Base-by-base conservation (phyloP, 1,139 yeast genomes). In the Yamadazyma atmosphaerica region DNA sequence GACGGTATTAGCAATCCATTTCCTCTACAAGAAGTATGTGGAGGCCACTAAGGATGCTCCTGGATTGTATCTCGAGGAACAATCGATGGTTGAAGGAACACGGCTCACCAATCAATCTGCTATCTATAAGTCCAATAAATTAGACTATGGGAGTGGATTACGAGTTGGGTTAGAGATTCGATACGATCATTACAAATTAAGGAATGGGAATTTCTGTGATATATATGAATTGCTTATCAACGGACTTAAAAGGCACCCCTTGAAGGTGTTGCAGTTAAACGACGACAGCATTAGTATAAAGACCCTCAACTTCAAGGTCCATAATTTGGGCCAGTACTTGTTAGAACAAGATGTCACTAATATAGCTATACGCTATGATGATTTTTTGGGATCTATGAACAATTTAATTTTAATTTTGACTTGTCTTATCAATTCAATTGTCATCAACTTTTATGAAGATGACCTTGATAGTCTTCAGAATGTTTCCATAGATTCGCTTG, bases 191-290 rank as follows among this genome's bases (percentile, higher is more conserved):
- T 84, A 82, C 58, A 80, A 77, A 50, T 51, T 83, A 15, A 66
- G 92, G 47, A 81, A 81, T 52, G 92, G 92, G 7, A 81, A 79
- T 46, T 59, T 83, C 40, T 72, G 79, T 50, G 94, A 83, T 58
- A 58, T 83, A 3, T 84, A 90, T 89, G 64, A 61, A 39, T 40
- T 71, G 11, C 60, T 64, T 15, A 47, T 70, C 42, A 48, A 51
- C 11, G 43, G 46, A 14, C 37, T 44, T 19, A 54, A 50, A 23
- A 41, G 34, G 25, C 42, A 52, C 28, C 43, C 46, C 1, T 34
- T 42, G 1, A 50, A 53, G 25, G 25, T 43, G 2, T 39, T 55
- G 4, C 13, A 22, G 8, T 45, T 68, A 13, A 51, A 59, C 25
- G 51, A 50, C 27, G 44, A 44, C 10, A 16, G 35, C 9, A 38